phyloP scores from a whole-genome alignment of 1,139 yeast genomes.

The Meyerozyma sp. region DNA sequence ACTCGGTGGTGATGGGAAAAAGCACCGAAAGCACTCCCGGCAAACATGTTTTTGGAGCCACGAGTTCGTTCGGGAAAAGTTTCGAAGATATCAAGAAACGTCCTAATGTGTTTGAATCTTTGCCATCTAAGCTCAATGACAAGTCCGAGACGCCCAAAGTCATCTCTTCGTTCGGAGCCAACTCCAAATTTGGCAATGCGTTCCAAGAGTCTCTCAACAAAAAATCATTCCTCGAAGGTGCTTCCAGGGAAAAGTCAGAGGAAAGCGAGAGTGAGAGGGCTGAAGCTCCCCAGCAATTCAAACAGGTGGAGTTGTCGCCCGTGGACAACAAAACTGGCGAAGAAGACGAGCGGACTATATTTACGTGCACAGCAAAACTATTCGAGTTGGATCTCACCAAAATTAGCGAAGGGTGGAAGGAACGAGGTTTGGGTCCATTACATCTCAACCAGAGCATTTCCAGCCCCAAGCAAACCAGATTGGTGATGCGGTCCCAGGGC shows the following conservation, averaged over 20 bases:
- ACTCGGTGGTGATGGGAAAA: not conserved
- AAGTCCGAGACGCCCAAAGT: constrained; percentile 1
- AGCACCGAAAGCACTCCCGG: constrained; percentile 9
- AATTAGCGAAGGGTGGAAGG: constrained; percentile 84
- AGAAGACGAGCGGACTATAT: constrained; percentile 72
- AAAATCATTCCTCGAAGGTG: constrained; percentile 51
- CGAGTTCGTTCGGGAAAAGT: constrained; percentile 4
- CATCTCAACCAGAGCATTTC: constrained; percentile 62
- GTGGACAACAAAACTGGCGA: constrained; percentile 76
- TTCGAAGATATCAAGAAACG: constrained; percentile 16
- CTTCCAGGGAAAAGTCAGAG: constrained; percentile 12
- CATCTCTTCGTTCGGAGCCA: constrained; percentile 46
- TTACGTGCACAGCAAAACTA: constrained; percentile 69
- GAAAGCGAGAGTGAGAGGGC: constrained; percentile 11
- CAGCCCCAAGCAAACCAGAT: constrained; percentile 35
- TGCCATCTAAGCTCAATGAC: constrained; percentile 10
- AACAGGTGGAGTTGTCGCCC: constrained; percentile 47
- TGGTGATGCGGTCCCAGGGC: constrained; percentile 91
- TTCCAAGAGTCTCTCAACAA: constrained; percentile 45
- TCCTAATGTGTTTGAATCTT: constrained; percentile 33
- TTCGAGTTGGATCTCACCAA: constrained; percentile 68
- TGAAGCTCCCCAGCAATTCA: constrained; percentile 31
- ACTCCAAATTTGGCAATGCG: constrained; percentile 55
- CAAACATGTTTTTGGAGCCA: constrained; percentile 1
- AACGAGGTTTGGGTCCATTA: constrained; percentile 83